These are phyloP conservation scores for Phlebiopsis flavidoalba DNA, from an alignment of 768 basidiomycete genomes.

Conservation along the genomic window DNA sequence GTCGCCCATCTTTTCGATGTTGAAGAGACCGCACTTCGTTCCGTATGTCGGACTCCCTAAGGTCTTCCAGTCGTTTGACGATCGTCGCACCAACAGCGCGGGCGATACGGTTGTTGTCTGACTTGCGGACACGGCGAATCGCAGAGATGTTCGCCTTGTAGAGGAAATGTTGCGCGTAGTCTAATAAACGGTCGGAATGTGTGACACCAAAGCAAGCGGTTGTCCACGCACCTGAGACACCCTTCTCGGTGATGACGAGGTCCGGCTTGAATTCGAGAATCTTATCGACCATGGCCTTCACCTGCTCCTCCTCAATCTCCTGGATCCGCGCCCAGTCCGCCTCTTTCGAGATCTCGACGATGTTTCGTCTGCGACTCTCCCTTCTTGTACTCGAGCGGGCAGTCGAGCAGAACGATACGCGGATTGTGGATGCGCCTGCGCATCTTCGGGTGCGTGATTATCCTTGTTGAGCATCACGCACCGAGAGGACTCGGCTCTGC, in stretches of 20 bases:
- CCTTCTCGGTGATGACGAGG: slow-evolving; percentile 95
- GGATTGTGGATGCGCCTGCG: slow-evolving; percentile 86
- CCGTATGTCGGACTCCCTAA: slow-evolving; percentile 91
- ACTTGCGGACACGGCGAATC: slow-evolving; percentile 95
- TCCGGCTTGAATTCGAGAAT: slow-evolving; percentile 94
- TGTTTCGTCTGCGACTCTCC: slow-evolving; percentile 98
- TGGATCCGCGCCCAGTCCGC: slow-evolving; percentile 89
- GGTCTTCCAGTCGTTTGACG: slow-evolving; percentile 93
- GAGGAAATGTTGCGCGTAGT: slow-evolving; percentile 90
- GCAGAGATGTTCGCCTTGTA: slow-evolving; percentile 87
- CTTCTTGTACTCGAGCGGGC: slow-evolving; percentile 98
- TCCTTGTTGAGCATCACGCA: slow-evolving; percentile 99
- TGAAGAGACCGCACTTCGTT: slow-evolving; percentile 91
- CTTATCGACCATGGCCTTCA: slow-evolving; percentile 78
- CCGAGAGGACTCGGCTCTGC: slow-evolving; percentile 77
- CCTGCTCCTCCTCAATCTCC: slow-evolving; percentile 95
- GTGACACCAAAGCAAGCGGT: background rate
- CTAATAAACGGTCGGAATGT: slow-evolving; percentile 31
- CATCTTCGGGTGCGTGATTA: slow-evolving; percentile 97
- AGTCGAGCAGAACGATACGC: slow-evolving; percentile 84
- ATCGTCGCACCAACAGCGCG: slow-evolving; percentile 94
- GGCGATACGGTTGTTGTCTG: slow-evolving; percentile 97
- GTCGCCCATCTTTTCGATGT: slow-evolving; percentile 96
- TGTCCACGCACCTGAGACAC: slow-evolving; percentile 76
- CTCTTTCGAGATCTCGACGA: slow-evolving; percentile 95